Evolutionary conservation across 345 rosid species (phyloP).

Genomic region (Erucastrum elatum): DNA sequence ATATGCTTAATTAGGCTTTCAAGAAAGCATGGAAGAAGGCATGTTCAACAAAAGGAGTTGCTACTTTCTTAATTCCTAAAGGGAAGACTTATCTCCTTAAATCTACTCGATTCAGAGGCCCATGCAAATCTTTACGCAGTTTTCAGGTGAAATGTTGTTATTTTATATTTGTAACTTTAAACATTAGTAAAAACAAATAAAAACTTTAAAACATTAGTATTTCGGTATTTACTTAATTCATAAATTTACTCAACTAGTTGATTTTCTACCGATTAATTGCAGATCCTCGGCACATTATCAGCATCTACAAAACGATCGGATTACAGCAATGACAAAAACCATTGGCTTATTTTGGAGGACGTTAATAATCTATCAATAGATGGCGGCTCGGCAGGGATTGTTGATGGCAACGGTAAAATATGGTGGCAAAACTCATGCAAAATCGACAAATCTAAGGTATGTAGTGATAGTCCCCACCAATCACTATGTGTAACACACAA

Average conservation of each 20-base stretch:
- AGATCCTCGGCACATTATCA: conserved; percentile 66
- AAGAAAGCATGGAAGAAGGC: conserved; percentile 76
- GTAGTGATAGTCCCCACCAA: not conserved
- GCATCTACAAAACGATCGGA: conserved; percentile 66
- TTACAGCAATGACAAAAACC: conserved; percentile 49
- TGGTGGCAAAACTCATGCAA: conserved; percentile 98
- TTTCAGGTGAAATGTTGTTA: conserved; percentile 26
- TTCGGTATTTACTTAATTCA: not conserved
- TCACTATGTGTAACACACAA: not conserved
- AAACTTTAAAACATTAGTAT: too few relatives aligned
- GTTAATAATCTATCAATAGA: conserved; percentile 52
- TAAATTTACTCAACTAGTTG: not conserved
- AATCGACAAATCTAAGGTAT: conserved; percentile 61
- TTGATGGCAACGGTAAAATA: conserved; percentile 76
- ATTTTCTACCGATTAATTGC: not conserved
- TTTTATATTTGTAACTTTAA: not conserved
- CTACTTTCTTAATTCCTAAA: conserved; percentile 52
- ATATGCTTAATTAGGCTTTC: conserved; percentile 53
- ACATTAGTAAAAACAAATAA: not conserved
- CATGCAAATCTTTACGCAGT: conserved; percentile 53
- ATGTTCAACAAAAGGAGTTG: conserved; percentile 55
- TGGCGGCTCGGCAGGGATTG: conserved; percentile 76
- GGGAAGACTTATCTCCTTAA: conserved; percentile 52
- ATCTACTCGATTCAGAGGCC: conserved; percentile 60
- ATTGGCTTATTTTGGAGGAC: conserved; percentile 64